These are phyloP conservation scores for Sphaceloma murrayae DNA, from an alignment of 2,329 filamentous ascomycete species.

Conservation along the genomic window DNA sequence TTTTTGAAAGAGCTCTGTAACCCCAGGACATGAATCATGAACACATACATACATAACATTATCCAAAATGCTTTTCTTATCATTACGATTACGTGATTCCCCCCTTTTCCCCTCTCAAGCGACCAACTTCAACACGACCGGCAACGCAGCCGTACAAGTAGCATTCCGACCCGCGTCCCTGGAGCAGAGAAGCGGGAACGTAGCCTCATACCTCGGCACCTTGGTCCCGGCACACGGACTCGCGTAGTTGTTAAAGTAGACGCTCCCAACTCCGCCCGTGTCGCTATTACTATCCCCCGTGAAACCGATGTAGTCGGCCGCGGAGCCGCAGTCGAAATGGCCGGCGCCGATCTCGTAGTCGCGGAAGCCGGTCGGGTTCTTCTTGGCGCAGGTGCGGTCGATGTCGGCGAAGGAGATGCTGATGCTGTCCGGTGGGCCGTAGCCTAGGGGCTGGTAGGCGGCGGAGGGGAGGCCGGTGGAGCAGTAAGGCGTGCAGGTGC, in stretches of 20 bases:
- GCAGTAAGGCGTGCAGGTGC: slow-evolving; percentile 14
- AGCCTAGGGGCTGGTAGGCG: slow-evolving; percentile 14
- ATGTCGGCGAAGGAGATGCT: not conserved
- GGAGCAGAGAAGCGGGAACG: slow-evolving; percentile 8
- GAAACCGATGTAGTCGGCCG: slow-evolving; percentile 14
- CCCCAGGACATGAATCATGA: slow-evolving; percentile 1
- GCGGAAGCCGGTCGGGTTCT: slow-evolving; percentile 1
- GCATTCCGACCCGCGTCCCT: slow-evolving; percentile 8
- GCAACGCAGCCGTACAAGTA: slow-evolving; percentile 9
- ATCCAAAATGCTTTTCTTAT: no score
- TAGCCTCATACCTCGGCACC: slow-evolving; percentile 9
- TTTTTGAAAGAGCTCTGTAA: slow-evolving; percentile 28
- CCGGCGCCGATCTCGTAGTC: slow-evolving; percentile 4
- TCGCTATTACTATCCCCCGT: slow-evolving; percentile 6
- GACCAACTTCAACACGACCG: slow-evolving; percentile 10
- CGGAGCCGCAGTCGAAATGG: slow-evolving; percentile 11
- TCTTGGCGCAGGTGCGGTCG: not conserved
- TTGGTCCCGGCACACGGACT: not conserved
- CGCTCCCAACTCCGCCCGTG: not conserved
- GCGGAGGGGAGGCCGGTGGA: slow-evolving; percentile 6
- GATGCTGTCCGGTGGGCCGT: slow-evolving; percentile 13
- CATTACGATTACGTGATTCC: no score
- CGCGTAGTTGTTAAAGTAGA: slow-evolving; percentile 1
- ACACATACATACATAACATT: no score
- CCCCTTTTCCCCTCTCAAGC: not conserved